Conservation (phyloP, 768 basidiomycete species). For the Tephrocybe rancida region DNA sequence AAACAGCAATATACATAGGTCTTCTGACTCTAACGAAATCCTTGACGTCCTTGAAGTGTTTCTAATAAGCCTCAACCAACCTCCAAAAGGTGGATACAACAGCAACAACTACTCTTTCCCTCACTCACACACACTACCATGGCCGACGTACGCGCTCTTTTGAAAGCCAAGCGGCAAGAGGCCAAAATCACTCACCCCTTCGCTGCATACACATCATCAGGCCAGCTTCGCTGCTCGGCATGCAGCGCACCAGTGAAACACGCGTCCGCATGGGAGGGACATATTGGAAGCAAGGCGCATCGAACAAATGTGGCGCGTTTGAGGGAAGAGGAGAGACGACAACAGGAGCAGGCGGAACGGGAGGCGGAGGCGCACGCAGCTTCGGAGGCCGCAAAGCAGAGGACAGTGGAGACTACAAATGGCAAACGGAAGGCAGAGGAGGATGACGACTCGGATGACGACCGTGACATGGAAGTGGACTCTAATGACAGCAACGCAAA, state of each 20-base stretch:
- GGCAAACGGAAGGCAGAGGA: conserved; percentile 31
- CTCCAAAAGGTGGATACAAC: no score
- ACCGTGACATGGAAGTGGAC: conserved; percentile 22
- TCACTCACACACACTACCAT: conserved; percentile 22
- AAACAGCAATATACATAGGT: no score
- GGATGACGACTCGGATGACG: conserved; percentile 13
- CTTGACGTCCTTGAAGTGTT: no score
- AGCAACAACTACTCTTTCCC: conserved; percentile 43
- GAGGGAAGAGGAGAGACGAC: conserved; percentile 53
- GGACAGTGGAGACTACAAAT: conserved; percentile 9
- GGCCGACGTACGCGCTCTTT: conserved; percentile 81
- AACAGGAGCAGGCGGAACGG: conserved; percentile 35
- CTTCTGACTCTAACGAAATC: no score
- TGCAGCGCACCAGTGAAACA: conserved; percentile 71
- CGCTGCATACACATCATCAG: conserved; percentile 65
- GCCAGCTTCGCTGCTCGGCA: conserved; percentile 70
- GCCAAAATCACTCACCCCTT: conserved; percentile 71
- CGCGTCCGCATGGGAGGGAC: conserved; percentile 85
- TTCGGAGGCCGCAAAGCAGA: conserved; percentile 15
- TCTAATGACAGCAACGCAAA: conserved; percentile 21
- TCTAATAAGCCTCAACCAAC: no score
- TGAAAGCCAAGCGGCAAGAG: conserved; percentile 84
- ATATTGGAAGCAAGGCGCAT: conserved; percentile 80
- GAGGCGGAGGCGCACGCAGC: conserved; percentile 28
- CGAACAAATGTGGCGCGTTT: conserved; percentile 64